These are phyloP conservation scores for Pseudozyma pruni DNA, from an alignment of 1,284 basidiomycete species.

Conservation along the genomic window DNA sequence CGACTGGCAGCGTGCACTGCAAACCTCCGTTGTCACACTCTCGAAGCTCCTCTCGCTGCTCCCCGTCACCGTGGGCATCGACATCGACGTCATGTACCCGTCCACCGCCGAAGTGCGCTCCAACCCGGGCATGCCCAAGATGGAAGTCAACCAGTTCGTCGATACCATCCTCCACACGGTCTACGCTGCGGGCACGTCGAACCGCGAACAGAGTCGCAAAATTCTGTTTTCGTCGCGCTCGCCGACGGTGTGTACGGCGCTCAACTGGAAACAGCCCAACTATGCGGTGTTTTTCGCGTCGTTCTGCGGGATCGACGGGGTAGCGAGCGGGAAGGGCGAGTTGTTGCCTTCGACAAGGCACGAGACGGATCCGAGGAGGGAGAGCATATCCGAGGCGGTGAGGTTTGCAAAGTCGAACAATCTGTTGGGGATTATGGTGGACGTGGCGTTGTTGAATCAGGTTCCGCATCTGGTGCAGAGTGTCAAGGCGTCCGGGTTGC, in stretches of 20 bases:
- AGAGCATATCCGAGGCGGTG: conserved; percentile 86
- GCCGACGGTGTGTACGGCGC: conserved; percentile 72
- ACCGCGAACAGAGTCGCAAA: conserved; percentile 58
- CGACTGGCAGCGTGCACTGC: conserved; percentile 56
- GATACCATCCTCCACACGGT: conserved; percentile 66
- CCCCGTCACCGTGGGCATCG: conserved; percentile 58
- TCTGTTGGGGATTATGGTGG: conserved; percentile 88
- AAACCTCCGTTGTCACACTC: conserved; percentile 48
- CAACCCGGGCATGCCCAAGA: conserved; percentile 55
- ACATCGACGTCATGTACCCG: conserved; percentile 63
- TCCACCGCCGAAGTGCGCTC: conserved; percentile 57
- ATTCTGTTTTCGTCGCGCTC: conserved; percentile 62
- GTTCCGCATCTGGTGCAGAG: conserved; percentile 61
- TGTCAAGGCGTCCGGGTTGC: conserved; percentile 61
- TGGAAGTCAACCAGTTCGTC: conserved; percentile 64
- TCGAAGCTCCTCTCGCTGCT: conserved; percentile 58
- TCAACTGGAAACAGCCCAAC: conserved; percentile 99
- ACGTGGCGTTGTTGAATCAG: conserved; percentile 73
- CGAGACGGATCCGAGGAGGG: conserved; percentile 72
- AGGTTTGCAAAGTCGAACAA: conserved; percentile 95
- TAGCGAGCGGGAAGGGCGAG: conserved; percentile 20
- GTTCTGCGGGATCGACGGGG: conserved; percentile 78
- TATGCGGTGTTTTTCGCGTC: conserved; percentile 95
- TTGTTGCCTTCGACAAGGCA: conserved; percentile 68
- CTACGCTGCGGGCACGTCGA: conserved; percentile 60